Conservation (phyloP, 139 green algal genomes). For the Zygnema cylindricum region DNA sequence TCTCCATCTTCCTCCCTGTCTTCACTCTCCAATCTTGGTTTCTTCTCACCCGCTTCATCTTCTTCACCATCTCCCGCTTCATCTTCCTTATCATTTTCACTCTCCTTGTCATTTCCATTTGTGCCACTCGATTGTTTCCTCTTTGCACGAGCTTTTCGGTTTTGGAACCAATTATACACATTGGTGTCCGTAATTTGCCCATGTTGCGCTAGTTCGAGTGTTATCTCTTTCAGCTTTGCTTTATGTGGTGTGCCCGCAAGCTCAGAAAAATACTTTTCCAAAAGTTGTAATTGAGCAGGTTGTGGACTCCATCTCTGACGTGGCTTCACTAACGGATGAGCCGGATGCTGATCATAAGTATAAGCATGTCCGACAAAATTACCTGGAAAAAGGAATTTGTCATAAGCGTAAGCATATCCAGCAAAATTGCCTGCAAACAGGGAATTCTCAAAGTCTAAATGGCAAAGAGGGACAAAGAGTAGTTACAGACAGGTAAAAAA, state of each 20-base stretch:
- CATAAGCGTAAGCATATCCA: no score
- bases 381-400: no score
- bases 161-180: constrained; percentile 69
- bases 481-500: no score
- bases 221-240: constrained; percentile 53
- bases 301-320: constrained; percentile 57
- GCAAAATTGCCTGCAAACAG: no score
- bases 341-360: not conserved
- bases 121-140: constrained; percentile 33
- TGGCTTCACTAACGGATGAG: not conserved
- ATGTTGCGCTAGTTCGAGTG: constrained; percentile 50
- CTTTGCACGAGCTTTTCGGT: constrained; percentile 59
- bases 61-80: not conserved
- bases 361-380: not conserved
- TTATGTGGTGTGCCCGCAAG: constrained; percentile 53
- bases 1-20: not conserved
- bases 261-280: constrained; percentile 60
- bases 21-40: constrained; percentile 4
- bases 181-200: constrained; percentile 61
- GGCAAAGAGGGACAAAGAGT: no score
- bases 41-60: constrained; percentile 2
- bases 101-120: constrained; percentile 1
- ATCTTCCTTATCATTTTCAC: constrained; percentile 7
- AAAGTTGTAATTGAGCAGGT: constrained; percentile 50
- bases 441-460: no score